Percentiles rank a stretch among this genome's conserved stretches.
Conservation (phyloP, 805 yeast genomes). For the Wickerhamiella brachini region DNA sequence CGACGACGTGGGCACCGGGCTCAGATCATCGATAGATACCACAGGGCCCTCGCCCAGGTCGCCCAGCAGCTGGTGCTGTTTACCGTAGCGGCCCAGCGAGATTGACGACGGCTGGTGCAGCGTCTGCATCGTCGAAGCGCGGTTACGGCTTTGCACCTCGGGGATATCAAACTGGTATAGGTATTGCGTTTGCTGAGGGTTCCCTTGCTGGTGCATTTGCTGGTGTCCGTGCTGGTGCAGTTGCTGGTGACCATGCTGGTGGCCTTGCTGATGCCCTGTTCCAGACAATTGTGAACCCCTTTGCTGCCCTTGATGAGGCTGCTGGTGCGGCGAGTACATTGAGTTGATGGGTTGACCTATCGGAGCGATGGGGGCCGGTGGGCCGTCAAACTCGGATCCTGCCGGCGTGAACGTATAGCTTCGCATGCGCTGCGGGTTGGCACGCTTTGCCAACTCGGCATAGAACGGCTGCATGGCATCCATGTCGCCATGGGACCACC, state of each 20-base stretch:
- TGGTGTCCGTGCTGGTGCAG: neutral
- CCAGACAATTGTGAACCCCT: too few species aligned
- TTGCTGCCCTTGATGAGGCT: too few species aligned
- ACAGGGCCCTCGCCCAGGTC: neutral
- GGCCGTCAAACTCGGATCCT: conserved; percentile 4
- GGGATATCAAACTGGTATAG: neutral
- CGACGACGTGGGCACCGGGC: conserved; percentile 31
- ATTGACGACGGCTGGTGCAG: conserved; percentile 8
- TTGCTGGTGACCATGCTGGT: neutral
- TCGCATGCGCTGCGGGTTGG: conserved; percentile 21
- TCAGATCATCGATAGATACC: conserved; percentile 12
- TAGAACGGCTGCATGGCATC: conserved; percentile 22
- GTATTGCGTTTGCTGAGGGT: conserved; percentile 5
- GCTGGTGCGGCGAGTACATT: neutral
- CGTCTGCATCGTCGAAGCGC: conserved; percentile 1
- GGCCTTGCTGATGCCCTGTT: too few species aligned
- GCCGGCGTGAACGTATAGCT: conserved; percentile 19
- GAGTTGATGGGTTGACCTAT: conserved; percentile 9
- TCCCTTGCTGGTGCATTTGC: too few species aligned
- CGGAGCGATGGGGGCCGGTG: conserved; percentile 16
- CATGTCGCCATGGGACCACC: conserved; percentile 3
- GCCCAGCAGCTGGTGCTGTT: conserved; percentile 8
- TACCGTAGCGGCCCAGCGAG: conserved; percentile 10
- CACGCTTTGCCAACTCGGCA: conserved; percentile 21
- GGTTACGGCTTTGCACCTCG: conserved; percentile 1